Conservation (phyloP, 2,329 filamentous ascomycete genomes). For the Leptosphaerulina australis region DNA sequence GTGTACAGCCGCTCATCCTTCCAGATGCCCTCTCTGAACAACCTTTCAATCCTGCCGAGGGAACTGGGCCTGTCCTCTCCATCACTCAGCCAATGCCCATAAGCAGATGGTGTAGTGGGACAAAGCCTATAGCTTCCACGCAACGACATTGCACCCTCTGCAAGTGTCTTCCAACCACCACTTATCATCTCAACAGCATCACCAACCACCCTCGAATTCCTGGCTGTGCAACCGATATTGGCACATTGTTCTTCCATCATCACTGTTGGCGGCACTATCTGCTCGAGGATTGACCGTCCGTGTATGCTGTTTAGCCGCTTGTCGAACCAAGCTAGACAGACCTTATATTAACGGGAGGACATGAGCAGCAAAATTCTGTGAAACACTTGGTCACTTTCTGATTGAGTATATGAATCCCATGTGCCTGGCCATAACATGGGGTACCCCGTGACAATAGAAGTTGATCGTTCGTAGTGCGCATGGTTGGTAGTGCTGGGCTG, state of each 20-base stretch:
- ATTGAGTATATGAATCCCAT: too few species aligned
- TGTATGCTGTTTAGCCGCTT: not conserved
- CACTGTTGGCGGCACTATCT: not conserved
- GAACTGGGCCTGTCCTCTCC: not conserved
- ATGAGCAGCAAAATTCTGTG: too few species aligned
- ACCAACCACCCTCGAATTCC: not conserved
- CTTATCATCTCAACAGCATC: not conserved
- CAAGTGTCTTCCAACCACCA: not conserved
- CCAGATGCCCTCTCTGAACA: not conserved
- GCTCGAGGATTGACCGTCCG: not conserved
- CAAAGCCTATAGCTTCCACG: not conserved
- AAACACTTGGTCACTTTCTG: too few species aligned
- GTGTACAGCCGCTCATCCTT: not conserved
- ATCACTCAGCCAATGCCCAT: not conserved
- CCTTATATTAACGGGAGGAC: too few species aligned
- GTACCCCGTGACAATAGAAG: too few species aligned
- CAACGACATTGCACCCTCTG: not conserved
- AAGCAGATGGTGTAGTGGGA: not conserved
- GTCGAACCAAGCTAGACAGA: not conserved
- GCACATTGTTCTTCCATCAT: not conserved
- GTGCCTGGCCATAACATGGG: too few species aligned
- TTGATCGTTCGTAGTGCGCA: too few species aligned
- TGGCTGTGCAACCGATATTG: not conserved
- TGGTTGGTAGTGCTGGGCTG: too few species aligned
- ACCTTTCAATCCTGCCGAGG: not conserved